A percentile compares a stretch with the other conserved stretches of the same genome.
phyloP scores from a whole-genome alignment of 495 filamentous ascomycete species.

The Barbatosphaeria neglecta region DNA sequence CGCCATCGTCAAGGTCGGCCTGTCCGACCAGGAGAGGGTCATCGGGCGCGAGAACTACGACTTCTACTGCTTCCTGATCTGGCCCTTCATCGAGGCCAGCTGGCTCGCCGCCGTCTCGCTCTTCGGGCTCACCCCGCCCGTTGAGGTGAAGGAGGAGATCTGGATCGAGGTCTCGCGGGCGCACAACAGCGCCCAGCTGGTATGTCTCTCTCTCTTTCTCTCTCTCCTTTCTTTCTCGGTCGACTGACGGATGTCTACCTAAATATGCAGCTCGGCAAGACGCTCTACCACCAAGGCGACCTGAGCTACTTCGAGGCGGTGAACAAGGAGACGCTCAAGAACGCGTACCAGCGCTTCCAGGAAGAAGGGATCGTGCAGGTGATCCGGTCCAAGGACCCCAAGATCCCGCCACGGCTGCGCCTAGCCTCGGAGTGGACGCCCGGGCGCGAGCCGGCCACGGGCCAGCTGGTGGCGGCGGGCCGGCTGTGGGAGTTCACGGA shows the following conservation, averaged over 20 bases:
- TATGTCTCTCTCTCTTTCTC: slow-evolving; percentile 22
- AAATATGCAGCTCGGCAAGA: slow-evolving; percentile 72
- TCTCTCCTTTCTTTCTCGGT: background rate
- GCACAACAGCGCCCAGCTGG: slow-evolving; percentile 73
- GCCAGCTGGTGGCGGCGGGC: slow-evolving; percentile 54
- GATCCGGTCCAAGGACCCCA: slow-evolving; percentile 49
- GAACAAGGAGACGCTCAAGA: slow-evolving; percentile 93
- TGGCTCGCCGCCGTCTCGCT: slow-evolving; percentile 87
- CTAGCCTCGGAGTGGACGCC: slow-evolving; percentile 74
- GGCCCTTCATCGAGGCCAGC: slow-evolving; percentile 89
- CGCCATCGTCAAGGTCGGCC: slow-evolving; percentile 50
- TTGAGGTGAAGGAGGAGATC: slow-evolving; percentile 43
- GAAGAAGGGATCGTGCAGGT: slow-evolving; percentile 81
- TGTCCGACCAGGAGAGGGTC: slow-evolving; percentile 63
- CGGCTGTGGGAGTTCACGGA: slow-evolving; percentile 84
- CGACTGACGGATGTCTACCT: background rate
- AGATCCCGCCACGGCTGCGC: slow-evolving; percentile 44
- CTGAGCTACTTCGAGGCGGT: slow-evolving; percentile 95
- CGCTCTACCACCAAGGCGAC: slow-evolving; percentile 93
- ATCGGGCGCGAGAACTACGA: slow-evolving; percentile 87
- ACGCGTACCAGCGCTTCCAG: slow-evolving; percentile 76
- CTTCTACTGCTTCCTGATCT: slow-evolving; percentile 96
- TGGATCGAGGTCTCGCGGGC: slow-evolving; percentile 72
- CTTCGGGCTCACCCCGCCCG: slow-evolving; percentile 70
- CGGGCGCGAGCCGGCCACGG: slow-evolving; percentile 46